Evolutionary conservation across 176 grass and related monocot genomes (phyloP), one percentile per base, ranked within the genome.

Genomic region (Chloris gayana): DNA sequence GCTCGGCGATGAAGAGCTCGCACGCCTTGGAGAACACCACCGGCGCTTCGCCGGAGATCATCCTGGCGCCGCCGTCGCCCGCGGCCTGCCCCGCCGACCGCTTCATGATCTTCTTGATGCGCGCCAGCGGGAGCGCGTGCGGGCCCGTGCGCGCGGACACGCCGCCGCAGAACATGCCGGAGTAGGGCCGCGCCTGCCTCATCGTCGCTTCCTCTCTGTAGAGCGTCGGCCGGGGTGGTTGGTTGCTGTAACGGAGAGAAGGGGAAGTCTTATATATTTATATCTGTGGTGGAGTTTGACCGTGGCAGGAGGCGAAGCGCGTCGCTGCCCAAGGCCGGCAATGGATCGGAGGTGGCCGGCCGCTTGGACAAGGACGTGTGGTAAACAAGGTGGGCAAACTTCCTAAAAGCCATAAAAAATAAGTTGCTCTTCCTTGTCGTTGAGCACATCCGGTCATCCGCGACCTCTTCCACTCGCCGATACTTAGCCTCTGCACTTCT

Each of bases 101-200:
- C 82, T 90, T 90, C 88, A 93, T 93, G 82, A 93, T 90, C 91
- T 90, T 87, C 82, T 93, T 93, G 78, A 93, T 90, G 69, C 91
- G 75, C 25, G 91, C 91, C 51, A 93, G 85, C 65, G 91, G 91
- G 21, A 93, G 91, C 57, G 84, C 71, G 81, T 93, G 91, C 62
- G 87, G 91, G 0, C 91, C 91, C 31, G 87, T 93, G 67, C 91
- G 49, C 29, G 84, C 67, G 54, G 87, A 79, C 35, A 86, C 80
- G 7, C 87, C 81, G 73, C 82, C 72, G 57, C 77, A 12, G 77
- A 85, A 85, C 22, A 89, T 84, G 29, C 66, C 87, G 25, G 87
- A 89, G 82, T 89, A 93, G 26, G 70, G 73, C 68, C 91, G 61
- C 13, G 91, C 81, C 62, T 82, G 69, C 77, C 87, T 89, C 91